Conservation (phyloP, 495 filamentous ascomycete species). For the Podospora didyma region DNA sequence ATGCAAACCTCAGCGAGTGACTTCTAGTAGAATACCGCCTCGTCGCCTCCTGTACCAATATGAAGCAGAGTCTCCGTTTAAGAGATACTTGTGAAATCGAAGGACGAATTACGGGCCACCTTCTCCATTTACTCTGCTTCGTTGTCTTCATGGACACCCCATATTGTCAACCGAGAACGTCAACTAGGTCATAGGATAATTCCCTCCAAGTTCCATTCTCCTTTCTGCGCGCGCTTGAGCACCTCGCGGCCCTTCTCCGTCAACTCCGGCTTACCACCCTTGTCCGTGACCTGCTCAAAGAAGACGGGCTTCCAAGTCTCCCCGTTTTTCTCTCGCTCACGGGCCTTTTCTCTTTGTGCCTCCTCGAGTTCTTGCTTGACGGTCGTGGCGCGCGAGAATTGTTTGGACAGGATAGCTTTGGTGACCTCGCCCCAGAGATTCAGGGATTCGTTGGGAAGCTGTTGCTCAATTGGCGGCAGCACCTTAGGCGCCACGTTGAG, state of each 20-base stretch:
- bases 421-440: constrained; percentile 87
- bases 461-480: constrained; percentile 67
- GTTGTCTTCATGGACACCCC: too few species aligned
- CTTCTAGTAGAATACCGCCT: background rate
- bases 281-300: constrained; percentile 71
- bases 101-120: background rate
- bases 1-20: background rate
- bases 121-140: background rate
- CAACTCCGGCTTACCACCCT: constrained; percentile 72
- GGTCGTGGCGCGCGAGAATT: constrained; percentile 77
- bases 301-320: constrained; percentile 83
- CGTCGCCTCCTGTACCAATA: background rate
- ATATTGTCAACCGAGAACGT: background rate
- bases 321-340: constrained; percentile 63
- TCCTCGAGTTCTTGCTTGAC: constrained; percentile 92
- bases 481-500: constrained; percentile 72
- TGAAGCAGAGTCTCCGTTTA: background rate
- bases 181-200: constrained; percentile 20
- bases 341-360: constrained; percentile 75
- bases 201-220: constrained; percentile 49
- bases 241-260: constrained; percentile 71
- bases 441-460: constrained; percentile 86
- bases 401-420: constrained; percentile 77
- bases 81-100: background rate
- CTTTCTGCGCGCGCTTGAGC: constrained; percentile 62